Conservation (phyloP, 495 filamentous ascomycete genomes). For the Penicillium crystallinum region DNA sequence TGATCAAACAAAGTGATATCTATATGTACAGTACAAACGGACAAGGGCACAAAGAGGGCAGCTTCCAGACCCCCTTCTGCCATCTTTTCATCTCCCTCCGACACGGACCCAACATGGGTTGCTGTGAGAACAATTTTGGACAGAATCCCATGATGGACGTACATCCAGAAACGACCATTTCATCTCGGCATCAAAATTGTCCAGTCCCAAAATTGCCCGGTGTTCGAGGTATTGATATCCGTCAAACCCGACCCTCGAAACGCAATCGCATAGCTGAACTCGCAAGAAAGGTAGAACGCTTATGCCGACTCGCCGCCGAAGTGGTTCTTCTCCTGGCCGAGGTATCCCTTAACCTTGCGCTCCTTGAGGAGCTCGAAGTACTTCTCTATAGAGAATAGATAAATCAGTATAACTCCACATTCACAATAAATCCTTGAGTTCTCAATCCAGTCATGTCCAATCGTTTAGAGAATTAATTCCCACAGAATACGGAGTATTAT, state of each 20-base stretch:
- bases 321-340: slow-evolving; percentile 91
- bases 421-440: background rate
- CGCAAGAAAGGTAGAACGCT: background rate
- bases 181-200: background rate
- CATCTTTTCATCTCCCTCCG: background rate
- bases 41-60: slow-evolving; percentile 3
- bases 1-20: slow-evolving; percentile 16
- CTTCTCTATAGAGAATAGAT: slow-evolving; percentile 55
- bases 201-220: background rate
- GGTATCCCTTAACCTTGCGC: slow-evolving; percentile 78
- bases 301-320: slow-evolving; percentile 29
- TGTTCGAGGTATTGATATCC: background rate
- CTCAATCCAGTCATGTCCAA: background rate
- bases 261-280: slow-evolving; percentile 2
- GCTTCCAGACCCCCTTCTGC: slow-evolving; percentile 4
- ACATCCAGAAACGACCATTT: background rate
- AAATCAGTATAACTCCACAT: background rate
- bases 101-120: background rate
- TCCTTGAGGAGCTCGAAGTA: slow-evolving; percentile 88
- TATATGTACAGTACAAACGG: slow-evolving; percentile 16
- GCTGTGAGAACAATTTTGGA: background rate
- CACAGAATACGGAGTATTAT: background rate
- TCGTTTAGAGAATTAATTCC: background rate
- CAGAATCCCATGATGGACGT: too few species aligned
- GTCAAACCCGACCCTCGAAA: background rate